Evolutionary conservation across 2,329 filamentous ascomycete genomes (phyloP), one percentile per base, ranked within the genome.

Genomic region (Aspergillus ruber): DNA sequence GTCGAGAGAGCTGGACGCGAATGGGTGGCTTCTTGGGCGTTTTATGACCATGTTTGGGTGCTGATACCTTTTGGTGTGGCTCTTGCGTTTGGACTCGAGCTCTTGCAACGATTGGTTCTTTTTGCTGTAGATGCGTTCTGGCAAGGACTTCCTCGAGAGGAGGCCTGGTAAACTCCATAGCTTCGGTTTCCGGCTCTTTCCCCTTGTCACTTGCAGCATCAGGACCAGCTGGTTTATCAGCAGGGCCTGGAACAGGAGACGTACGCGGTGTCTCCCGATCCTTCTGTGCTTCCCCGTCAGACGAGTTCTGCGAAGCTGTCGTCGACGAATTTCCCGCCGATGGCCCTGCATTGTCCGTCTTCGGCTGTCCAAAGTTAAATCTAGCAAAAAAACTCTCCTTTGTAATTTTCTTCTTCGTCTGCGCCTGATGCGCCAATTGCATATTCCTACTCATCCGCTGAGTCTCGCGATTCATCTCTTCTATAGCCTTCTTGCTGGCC

Each of bases 391-490:
- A 75, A 50, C 86, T 86, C 33, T 83, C 81, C 57, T 90, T 93
- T 6, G 85, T 83, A 54, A 95, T 86, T 71, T 89, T 95, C 75
- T 93, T 97, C 68, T 86, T 90, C 1, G 89, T 95, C 70, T 85
- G 88, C 20, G 88, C 86, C 63, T 95, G 84, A 66, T 97, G 90
- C 1, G 87, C 82, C 43, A 98, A 78, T 67, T 97, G 91, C 81
- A 95, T 87, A 62, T 86, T 94, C 55, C 93, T 81, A 56, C 82
- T 85, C 72, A 98, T 81, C 25, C 93, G 83, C 71, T 98, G 93
- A 1, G 91, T 96, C 69, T 98, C 93, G 49, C 89, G 82, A 58
- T 86, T 86, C 85, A 98, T 96, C 57, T 97, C 91, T 63, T 96
- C 88, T 38, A 96, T 66, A 0, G 93, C 93, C 70, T 90, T 96